Conservation (phyloP, 345 rosid species). For the Arabis alpina region DNA sequence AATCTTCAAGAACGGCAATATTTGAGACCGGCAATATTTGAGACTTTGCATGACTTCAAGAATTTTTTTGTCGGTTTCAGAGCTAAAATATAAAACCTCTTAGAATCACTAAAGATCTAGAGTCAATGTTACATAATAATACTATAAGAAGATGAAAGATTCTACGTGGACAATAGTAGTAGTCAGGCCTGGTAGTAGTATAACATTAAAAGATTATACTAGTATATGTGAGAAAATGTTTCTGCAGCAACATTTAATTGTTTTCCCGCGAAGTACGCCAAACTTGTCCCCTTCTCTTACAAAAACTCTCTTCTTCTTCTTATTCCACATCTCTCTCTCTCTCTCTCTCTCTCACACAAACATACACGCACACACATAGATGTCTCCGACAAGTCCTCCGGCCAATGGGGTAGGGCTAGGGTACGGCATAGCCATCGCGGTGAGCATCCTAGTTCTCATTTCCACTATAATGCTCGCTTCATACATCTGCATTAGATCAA, state of each 20-base stretch:
- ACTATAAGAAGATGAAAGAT: conserved; percentile 32
- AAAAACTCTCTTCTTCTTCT: neutral
- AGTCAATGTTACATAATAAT: conserved; percentile 30
- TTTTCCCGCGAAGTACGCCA: conserved; percentile 40
- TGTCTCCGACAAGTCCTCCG: conserved; percentile 59
- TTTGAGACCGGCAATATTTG: neutral
- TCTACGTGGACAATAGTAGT: conserved; percentile 7
- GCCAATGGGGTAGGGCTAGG: conserved; percentile 71
- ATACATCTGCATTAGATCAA: conserved; percentile 63
- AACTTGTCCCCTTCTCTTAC: conserved; percentile 39
- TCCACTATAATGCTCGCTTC: conserved; percentile 80
- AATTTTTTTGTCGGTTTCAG: conserved; percentile 23
- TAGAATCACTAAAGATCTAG: conserved; percentile 8
- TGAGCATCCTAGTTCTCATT: conserved; percentile 74
- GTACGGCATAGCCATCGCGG: conserved; percentile 82
- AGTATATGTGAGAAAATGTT: conserved; percentile 8
- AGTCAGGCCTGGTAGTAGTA: neutral
- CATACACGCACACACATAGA: conserved; percentile 1
- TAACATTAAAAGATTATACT: conserved; percentile 8
- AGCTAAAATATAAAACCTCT: conserved; percentile 4
- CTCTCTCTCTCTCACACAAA: too few relatives aligned
- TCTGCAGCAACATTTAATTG: conserved; percentile 28
- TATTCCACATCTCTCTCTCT: conserved; percentile 12
- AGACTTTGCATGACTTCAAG: conserved; percentile 11
- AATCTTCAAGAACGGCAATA: neutral